Evolutionary conservation across 2,329 filamentous ascomycete genomes (phyloP).

Genomic region (Colletotrichum acutatum): DNA sequence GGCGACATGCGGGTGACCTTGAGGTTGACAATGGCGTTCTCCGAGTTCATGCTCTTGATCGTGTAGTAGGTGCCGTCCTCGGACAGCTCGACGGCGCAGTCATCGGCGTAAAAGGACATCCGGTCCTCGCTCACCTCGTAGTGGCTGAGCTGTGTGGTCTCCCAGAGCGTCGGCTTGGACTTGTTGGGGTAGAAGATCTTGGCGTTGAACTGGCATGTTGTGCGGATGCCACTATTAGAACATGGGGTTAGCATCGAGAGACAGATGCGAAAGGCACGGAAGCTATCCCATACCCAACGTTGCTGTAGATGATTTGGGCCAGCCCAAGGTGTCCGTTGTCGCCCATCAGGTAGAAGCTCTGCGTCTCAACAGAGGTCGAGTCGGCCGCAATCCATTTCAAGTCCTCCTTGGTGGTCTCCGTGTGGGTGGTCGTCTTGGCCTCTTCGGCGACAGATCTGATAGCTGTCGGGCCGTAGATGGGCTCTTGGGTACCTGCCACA

Average conservation of each 20-base stretch:
- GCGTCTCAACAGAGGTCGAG: constrained; percentile 91
- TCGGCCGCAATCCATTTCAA: constrained; percentile 85
- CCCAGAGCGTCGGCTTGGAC: constrained; percentile 83
- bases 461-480: constrained; percentile 90
- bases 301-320: constrained; percentile 96
- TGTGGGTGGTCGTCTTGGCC: constrained; percentile 80
- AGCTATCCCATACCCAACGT: constrained; percentile 78
- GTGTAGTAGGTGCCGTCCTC: constrained; percentile 85
- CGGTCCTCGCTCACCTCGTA: constrained; percentile 87
- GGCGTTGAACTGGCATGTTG: constrained; percentile 92
- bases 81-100: constrained; percentile 85
- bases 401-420: constrained; percentile 80
- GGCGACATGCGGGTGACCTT: constrained; percentile 81
- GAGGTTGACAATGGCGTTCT: constrained; percentile 84
- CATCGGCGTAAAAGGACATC: constrained; percentile 85
- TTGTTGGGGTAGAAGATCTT: constrained; percentile 87
- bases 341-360: constrained; percentile 90
- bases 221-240: constrained; percentile 79
- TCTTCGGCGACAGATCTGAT: constrained; percentile 89
- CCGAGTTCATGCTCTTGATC: constrained; percentile 90
- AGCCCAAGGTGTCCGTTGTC: constrained; percentile 82
- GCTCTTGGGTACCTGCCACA: constrained; percentile 95
- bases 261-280: not conserved
- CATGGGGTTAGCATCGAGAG: constrained; percentile 37
- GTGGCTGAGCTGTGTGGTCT: constrained; percentile 81